Base-by-base conservation (phyloP, 2,329 filamentous ascomycete genomes). In the Gaeumannomyces tritici region DNA sequence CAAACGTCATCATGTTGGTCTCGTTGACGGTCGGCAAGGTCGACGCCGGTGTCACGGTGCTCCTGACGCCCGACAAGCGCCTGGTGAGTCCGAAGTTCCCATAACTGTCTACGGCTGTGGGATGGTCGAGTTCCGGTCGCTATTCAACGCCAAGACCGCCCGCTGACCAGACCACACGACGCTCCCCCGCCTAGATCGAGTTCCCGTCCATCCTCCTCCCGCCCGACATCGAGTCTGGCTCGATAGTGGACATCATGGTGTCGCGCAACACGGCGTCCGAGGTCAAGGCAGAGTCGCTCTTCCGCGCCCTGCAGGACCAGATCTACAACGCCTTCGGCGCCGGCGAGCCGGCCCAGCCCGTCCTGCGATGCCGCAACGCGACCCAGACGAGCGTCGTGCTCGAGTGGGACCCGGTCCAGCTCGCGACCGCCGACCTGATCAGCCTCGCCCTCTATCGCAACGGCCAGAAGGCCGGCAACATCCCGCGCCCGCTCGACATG, bases 11-110 rank as follows among this genome's bases (percentile, higher is more conserved):
- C 60, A 98, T 99, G 95, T 84, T 98, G 72, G 91, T 99, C 77
- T 98, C 95, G 68, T 84, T 99, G 73, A 98, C 93, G 60, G 95
- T 99, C 77, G 95, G 95, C 81, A 99, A 99, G 81, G 95, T 99
- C 77, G 95, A 99, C 77, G 95, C 95, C 71, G 95, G 95, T 77
- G 93, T 99, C 73, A 96, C 95, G 60, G 95, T 99, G 65, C 88
- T 99, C 62, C 80, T 99, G 72, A 99, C 95, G 59, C 90, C 96
- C 73, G 95, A 99, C 77, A 98, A 98, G 78, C 89, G 95, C 73
- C 83, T 99, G 70, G 93, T 97, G 85, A 72, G 88, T 76, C 27
- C 65, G 21, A 24, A 9, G 42, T 21, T n/a, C 9, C 21, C 18
- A n/a, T 21, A 47, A n/a, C 21, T n/a, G n/a, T n/a, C n/a, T 21